Evolutionary conservation across 495 filamentous ascomycete genomes (phyloP), one percentile per base, ranked within the genome.

Genomic region (Lichenothelia convexa): DNA sequence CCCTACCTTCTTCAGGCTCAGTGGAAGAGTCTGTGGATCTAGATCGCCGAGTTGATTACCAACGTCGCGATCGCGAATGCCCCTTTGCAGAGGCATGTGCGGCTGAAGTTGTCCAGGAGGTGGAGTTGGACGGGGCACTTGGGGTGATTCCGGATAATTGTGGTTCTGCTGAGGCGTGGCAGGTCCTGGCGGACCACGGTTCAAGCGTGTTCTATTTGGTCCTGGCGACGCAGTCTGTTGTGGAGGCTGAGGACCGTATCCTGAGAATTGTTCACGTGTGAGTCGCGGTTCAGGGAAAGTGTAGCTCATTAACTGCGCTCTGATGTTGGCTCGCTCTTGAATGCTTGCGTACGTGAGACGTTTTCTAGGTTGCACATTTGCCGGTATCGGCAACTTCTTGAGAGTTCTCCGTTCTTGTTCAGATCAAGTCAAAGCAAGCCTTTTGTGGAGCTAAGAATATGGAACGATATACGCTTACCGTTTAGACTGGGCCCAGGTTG

Each of bases 111-210:
- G 70, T 51, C 44, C 58, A 29, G 58, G 67, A 30, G 67, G 76
- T 20, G 84, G 80, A 5, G 78, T 83, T 2, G 83, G 86, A 32
- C 85, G 81, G 26, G 75, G 72, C 32, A 89, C 74, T 48, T 85
- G 78, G 24, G 86, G 86, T n/a, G 91, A 93, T 20, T 82, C 84
- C 6, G 81, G 75, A 56, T 93, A 93, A 35, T 73, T 71, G 34
- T 80, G 79, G 46, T 72, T 76, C 54, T 93, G 84, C 55, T 93
- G 85, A 9, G 87, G 89, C 34, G 89, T 95, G 17, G 81, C 75
- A 18, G 85, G 82, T 32, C 74, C 83, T 21, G 77, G 73, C 38
- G 60, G 59, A 53, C 72, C 51, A 45, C 75, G 48, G 9, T 48
- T 41, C 68, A 65, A 37, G 61, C 64, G 45, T 13, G 47, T 42